phyloP scores from a whole-genome alignment of 139 green algal genomes.

The Pleodorina starrii region DNA sequence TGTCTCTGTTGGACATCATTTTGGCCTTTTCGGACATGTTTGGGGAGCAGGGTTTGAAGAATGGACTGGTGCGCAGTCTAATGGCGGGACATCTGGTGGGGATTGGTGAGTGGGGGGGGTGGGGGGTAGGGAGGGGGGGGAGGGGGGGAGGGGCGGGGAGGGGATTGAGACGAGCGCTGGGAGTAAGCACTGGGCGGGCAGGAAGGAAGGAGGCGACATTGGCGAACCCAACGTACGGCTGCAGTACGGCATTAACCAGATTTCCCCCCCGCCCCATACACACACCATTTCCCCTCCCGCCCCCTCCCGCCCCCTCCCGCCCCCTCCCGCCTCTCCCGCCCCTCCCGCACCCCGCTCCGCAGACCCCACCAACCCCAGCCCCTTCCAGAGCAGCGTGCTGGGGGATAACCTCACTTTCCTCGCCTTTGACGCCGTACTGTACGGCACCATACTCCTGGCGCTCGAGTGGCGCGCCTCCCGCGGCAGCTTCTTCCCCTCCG shows the following conservation, averaged over 20 bases:
- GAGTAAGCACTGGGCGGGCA: no score
- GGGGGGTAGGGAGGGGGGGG: background rate
- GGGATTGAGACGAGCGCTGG: no score
- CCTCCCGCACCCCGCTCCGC: background rate
- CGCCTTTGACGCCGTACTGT: background rate
- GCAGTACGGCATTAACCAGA: no score
- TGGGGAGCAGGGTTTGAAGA: background rate
- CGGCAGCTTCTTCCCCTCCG: background rate
- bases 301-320: no score
- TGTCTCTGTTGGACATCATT: conserved; percentile 27
- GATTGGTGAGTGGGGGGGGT: background rate
- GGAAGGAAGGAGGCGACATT: no score
- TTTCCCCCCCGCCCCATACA: no score
- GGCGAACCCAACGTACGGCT: no score
- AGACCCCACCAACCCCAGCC: conserved; percentile 40
- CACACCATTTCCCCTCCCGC: no score
- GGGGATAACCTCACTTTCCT: conserved; percentile 28
- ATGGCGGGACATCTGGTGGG: conserved; percentile 29
- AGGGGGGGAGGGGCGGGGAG: background rate
- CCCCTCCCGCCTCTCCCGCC: no score
- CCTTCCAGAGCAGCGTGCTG: conserved; percentile 20
- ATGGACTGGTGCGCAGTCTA: background rate
- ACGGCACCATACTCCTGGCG: background rate
- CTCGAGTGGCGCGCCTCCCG: conserved; percentile 21
- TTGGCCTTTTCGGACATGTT: background rate